Base-by-base conservation (phyloP, 192 early-diverging fungal genomes). In the Backusella westeae region DNA sequence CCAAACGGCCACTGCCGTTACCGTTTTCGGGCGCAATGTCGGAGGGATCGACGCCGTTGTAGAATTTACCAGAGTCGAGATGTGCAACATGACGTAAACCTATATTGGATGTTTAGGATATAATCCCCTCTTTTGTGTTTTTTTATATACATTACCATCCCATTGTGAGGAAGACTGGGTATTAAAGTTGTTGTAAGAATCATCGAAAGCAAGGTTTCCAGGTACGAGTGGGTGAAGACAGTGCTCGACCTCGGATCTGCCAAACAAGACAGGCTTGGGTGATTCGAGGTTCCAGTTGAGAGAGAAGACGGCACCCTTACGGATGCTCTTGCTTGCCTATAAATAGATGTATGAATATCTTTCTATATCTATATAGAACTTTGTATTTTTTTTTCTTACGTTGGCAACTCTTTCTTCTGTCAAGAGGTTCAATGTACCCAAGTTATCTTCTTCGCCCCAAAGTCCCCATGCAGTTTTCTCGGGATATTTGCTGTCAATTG, bases 161-260 rank as follows among this genome's bases (percentile, higher is more conserved):
- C 80, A 82, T 44, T 82, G 80, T 32, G 76, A 71, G 9, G 80
- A 82, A 7, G 80, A 69, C 34, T 82, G 80, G 1, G 80, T 74
- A 63, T 82, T 82, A 53, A 73, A 78, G 65, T 82, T 78, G 46
- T 72, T 34, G 34, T 82, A 82, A 5, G 67, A 23, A 39, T 82
- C 80, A 36, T 82, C 80, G 72, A 77, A 77, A 19, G n/a, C 8
- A 4, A 38, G 38, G 42, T 35, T 34, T 35, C 41, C 74, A 49
- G 66, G 76, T 38, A n/a, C 10, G 21, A 69, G 34, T 72, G 75
- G n/a, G 74, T 72, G 44, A 69, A 44, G 1, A 26, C 49, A 63
- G 26, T 63, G 35, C 53, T 71, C 56, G 10, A 63, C 56, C 29
- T 63, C 56, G 23, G 56, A 63, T 63, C 56, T 63, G 15, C 53